Percentiles rank a stretch among this genome's conserved stretches.
Conservation (phyloP, 805 yeast genomes). For the Ogataea dorogensis region DNA sequence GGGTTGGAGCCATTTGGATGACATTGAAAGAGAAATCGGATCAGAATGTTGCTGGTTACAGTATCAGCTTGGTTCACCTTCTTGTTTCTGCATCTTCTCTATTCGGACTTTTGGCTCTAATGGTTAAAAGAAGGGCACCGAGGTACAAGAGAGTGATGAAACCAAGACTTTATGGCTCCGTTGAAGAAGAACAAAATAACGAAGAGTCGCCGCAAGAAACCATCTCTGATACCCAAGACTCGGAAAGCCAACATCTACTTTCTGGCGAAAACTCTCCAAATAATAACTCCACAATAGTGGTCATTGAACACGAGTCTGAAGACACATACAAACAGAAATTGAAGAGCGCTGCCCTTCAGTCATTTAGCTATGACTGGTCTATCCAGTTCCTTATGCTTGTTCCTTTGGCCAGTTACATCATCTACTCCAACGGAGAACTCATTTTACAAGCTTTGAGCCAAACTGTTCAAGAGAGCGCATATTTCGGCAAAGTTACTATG, state of each 20-base stretch:
- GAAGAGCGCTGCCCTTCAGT: constrained; percentile 36
- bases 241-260: constrained; percentile 25
- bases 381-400: constrained; percentile 67
- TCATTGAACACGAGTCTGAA: constrained; percentile 30
- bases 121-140: constrained; percentile 30
- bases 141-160: constrained; percentile 20
- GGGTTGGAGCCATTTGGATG: constrained; percentile 53
- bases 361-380: constrained; percentile 76
- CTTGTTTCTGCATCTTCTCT: constrained; percentile 47
- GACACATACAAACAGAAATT: constrained; percentile 27
- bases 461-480: constrained; percentile 64
- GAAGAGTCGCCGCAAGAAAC: constrained; percentile 4
- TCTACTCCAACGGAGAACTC: constrained; percentile 55
- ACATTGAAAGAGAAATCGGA: constrained; percentile 49
- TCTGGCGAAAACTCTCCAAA: constrained; percentile 10
- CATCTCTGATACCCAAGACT: constrained; percentile 11
- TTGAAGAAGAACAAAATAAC: constrained; percentile 17
- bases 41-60: constrained; percentile 54
- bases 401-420: constrained; percentile 57
- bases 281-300: constrained; percentile 18
- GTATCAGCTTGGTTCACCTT: constrained; percentile 44
- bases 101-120: constrained; percentile 53
- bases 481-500: constrained; percentile 41
- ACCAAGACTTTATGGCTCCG: constrained; percentile 24
- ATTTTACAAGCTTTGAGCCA: constrained; percentile 65